Base-by-base conservation (phyloP, 2,329 filamentous ascomycete species). In the Xylaria multiplex region DNA sequence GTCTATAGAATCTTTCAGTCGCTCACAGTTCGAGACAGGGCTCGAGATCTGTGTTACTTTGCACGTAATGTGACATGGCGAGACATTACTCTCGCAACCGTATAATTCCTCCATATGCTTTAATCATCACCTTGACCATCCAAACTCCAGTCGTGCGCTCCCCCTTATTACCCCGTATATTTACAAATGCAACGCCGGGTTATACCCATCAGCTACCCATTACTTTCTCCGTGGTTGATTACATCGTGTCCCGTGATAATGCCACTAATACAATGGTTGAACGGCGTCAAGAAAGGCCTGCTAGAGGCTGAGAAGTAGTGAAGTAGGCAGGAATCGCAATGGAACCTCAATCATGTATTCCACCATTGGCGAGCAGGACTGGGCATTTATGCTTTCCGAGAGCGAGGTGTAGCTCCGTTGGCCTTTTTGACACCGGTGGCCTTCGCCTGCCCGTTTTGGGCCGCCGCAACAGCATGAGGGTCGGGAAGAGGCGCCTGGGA, bases 401-500 rank as follows among this genome's bases (percentile, higher is more conserved):
- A 91, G 72, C 90, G 85, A 55, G 89, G 88, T 64, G 85, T 84
- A 68, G 84, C 80, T 70, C 87, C 88, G 76, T 86, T 90, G 71
- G 85, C 78, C 80, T 84, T 78, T 81, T 85, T 86, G 71, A 81
- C 79, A 53, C 85, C 84, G 56, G 85, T 86, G 68, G 84, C 77
- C 67, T 81, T 85, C 81, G 85, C 81, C 75, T 80, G 77, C 79
- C 84, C 81, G 77, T 83, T 79, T 79, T 83, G 77, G 67, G 86
- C 85, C 67, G 90, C 81, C 76, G 92, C 86, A 76, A 91, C 86
- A 76, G 90, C 86, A 78, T 92, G 91, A 83, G 94, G 93, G 79
- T 96, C 93, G 74, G 95, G 92, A 58, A 96, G 84, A 72, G 86
- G 86, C 59, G 87, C 86, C 79, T 88, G 86, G 73, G 84, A 86